Conservation (phyloP, 2,329 filamentous ascomycete genomes). For the Colletotrichum lindemuthianum region DNA sequence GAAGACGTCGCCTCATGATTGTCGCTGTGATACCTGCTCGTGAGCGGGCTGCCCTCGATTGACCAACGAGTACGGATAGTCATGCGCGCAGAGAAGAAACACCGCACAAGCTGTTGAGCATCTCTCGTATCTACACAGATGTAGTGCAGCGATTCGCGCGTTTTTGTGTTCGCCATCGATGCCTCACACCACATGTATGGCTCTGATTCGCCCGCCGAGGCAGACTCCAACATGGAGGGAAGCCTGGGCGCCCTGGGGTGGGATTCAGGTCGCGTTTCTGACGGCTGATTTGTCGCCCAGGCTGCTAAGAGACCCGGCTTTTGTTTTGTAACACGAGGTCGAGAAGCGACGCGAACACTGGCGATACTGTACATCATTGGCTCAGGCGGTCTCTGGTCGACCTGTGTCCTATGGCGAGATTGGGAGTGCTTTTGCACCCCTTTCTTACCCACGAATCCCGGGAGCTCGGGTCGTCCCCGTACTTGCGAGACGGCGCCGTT, state of each 20-base stretch:
- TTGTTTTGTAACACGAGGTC: too few species aligned
- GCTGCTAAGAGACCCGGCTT: too few species aligned
- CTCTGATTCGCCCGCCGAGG: background rate
- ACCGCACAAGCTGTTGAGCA: background rate
- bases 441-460: constrained; percentile 5
- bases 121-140: background rate
- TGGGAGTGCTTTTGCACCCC: background rate
- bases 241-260: too few species aligned
- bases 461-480: constrained; percentile 17
- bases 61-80: background rate
- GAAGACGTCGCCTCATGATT: too few species aligned
- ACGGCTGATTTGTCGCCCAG: too few species aligned
- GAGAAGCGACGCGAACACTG: too few species aligned
- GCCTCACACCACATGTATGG: background rate
- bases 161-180: background rate
- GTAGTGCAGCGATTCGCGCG: background rate
- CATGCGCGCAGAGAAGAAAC: constrained; percentile 4
- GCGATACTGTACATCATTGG: too few species aligned
- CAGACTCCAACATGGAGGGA: too few species aligned
- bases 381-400: too few species aligned
- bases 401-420: background rate
- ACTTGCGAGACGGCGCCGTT: constrained; percentile 18
- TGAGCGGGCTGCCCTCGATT: background rate
- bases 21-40: too few species aligned
- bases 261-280: too few species aligned